These are phyloP conservation scores for Phytophthora sp. DNA, from an alignment of 352 stramenopile genomes.

Conservation along the genomic window DNA sequence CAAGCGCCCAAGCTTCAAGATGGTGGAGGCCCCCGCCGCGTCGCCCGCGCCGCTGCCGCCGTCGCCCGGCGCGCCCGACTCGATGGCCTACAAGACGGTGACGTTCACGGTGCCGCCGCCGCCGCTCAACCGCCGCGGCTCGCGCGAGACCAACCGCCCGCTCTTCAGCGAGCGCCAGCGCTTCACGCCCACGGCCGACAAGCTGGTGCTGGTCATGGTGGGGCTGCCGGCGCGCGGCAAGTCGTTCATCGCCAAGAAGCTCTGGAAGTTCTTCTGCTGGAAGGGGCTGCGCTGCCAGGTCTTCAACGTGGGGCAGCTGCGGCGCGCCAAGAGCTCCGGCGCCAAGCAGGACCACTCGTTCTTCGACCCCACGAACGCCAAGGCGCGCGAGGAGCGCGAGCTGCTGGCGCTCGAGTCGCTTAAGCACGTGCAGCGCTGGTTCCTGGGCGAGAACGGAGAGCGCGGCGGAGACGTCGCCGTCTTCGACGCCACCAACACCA, in stretches of 20 bases:
- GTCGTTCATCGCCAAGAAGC: constrained; percentile 95
- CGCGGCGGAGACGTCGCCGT: constrained; percentile 87
- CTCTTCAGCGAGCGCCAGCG: constrained; percentile 78
- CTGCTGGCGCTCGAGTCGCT: constrained; percentile 82
- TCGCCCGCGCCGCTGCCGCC: constrained; percentile 5
- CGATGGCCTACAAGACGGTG: constrained; percentile 51
- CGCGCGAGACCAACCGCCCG: constrained; percentile 35
- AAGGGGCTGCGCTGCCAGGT: constrained; percentile 85
- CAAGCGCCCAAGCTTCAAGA: neutral
- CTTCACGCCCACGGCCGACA: constrained; percentile 89
- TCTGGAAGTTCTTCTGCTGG: constrained; percentile 83
- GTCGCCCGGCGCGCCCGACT: constrained; percentile 38
- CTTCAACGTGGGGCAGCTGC: constrained; percentile 96
- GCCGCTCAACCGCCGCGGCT: constrained; percentile 27
- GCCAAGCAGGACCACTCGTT: constrained; percentile 87
- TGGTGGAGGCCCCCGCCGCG: neutral
- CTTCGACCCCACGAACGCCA: constrained; percentile 91
- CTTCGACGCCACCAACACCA: constrained; percentile 93
- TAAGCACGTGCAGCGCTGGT: constrained; percentile 71
- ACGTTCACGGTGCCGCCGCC: constrained; percentile 37
- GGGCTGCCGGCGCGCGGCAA: constrained; percentile 95
- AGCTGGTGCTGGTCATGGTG: constrained; percentile 96
- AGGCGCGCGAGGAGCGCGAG: constrained; percentile 76
- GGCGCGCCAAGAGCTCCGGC: constrained; percentile 76
- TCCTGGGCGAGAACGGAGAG: constrained; percentile 32